These are phyloP conservation scores for Vaucheria bursata DNA, from an alignment of 352 stramenopile genomes.

Conservation along the genomic window DNA sequence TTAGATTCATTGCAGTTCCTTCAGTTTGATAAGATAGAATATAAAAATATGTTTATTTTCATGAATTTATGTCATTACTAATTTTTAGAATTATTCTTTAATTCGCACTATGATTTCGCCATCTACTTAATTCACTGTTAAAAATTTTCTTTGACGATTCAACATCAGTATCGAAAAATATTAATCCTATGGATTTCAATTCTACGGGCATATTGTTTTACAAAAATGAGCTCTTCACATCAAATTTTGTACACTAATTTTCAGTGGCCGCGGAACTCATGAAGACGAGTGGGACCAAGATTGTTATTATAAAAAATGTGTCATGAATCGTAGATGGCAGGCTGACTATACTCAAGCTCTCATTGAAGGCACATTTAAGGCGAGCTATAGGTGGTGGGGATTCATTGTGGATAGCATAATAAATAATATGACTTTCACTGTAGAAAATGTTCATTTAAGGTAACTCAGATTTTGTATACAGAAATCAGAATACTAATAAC, in stretches of 20 bases:
- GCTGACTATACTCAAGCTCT: conserved; percentile 34
- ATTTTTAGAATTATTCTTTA: not conserved
- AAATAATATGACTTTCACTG: conserved; percentile 36
- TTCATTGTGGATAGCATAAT: conserved; percentile 40
- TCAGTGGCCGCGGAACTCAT: conserved; percentile 34
- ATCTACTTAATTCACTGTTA: not conserved
- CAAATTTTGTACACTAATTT: conserved; percentile 11
- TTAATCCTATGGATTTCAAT: conserved; percentile 4
- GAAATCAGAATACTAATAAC: not conserved
- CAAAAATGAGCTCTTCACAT: conserved; percentile 15
- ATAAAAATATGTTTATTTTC: too few species aligned
- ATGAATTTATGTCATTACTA: not conserved
- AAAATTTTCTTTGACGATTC: not conserved
- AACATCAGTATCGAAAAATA: not conserved
- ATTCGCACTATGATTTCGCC: not conserved
- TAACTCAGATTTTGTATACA: not conserved
- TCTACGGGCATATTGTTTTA: conserved; percentile 19
- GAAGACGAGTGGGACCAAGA: conserved; percentile 46
- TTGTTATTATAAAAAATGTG: conserved; percentile 31
- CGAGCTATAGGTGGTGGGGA: conserved; percentile 26
- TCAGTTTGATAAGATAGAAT: too few species aligned
- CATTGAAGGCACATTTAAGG: conserved; percentile 34
- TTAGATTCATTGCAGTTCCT: too few species aligned
- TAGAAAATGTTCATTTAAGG: conserved; percentile 26
- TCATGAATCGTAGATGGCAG: conserved; percentile 23